Percentiles rank a stretch among this genome's conserved stretches.
Conservation (phyloP, 495 filamentous ascomycete species). For the Trichodelitschia bisporula region DNA sequence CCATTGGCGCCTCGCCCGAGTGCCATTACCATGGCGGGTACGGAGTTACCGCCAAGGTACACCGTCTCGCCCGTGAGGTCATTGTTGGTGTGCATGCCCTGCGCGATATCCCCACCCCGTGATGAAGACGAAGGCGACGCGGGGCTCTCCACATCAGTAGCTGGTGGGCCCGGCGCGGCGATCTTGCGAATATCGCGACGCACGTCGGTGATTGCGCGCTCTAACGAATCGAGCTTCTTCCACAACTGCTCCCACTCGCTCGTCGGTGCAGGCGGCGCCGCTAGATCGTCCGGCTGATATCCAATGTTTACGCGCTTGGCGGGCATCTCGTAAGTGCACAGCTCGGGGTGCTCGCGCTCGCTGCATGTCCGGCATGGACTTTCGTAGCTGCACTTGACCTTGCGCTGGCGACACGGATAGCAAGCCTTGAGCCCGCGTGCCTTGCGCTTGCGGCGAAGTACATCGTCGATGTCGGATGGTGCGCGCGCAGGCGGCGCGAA, state of each 20-base stretch:
- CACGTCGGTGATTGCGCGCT: too few species aligned
- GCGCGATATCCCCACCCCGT: too few species aligned
- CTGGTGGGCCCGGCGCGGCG: too few species aligned
- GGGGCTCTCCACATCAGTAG: too few species aligned
- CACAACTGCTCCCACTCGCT: too few species aligned
- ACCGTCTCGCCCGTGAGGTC: slow-evolving; percentile 28
- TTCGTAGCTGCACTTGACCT: slow-evolving; percentile 14
- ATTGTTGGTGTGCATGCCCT: slow-evolving; percentile 27
- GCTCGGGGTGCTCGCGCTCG: slow-evolving; percentile 17
- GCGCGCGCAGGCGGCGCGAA: too few species aligned
- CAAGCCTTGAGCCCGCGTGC: slow-evolving; percentile 19
- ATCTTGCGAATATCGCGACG: too few species aligned
- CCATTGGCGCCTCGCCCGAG: slow-evolving; percentile 31
- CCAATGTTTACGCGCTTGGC: too few species aligned
- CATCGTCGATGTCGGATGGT: slow-evolving; percentile 19
- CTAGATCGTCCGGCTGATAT: too few species aligned
- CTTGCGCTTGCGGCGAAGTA: slow-evolving; percentile 16
- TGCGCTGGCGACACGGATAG: slow-evolving; percentile 19
- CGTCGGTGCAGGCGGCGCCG: too few species aligned
- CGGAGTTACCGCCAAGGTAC: slow-evolving; percentile 31
- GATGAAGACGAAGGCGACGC: too few species aligned
- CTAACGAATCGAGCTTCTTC: too few species aligned
- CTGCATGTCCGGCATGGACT: slow-evolving; percentile 13
- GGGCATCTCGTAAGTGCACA: slow-evolving; percentile 18
- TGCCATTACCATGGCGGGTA: slow-evolving; percentile 37